Percentiles rank a stretch among this genome's conserved stretches.
Conservation (phyloP, 306 rosid genomes). For the Coriaria nepalensis region DNA sequence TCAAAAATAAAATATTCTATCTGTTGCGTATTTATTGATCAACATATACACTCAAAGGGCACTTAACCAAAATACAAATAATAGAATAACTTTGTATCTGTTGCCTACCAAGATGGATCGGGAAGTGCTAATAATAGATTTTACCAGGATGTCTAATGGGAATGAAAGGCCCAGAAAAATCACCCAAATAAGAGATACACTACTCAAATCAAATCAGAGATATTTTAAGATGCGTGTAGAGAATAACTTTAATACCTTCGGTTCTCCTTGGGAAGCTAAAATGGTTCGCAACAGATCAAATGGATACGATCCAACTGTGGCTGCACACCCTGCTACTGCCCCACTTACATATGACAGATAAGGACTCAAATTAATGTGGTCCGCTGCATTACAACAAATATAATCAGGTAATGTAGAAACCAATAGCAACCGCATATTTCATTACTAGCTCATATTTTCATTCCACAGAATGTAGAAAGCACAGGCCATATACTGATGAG, state of each 20-base stretch:
- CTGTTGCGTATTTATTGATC: no score
- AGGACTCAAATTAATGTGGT: constrained; percentile 65
- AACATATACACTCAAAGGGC: not conserved
- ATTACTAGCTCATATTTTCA: no score
- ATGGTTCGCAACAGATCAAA: constrained; percentile 90
- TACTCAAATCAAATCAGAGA: not conserved
- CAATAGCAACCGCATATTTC: not conserved
- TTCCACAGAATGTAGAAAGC: no score
- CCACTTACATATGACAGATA: constrained; percentile 85
- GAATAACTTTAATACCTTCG: constrained; percentile 41
- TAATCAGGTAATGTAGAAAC: constrained; percentile 2
- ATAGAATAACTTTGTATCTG: no score
- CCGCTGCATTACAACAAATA: constrained; percentile 42
- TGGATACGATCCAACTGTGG: constrained; percentile 89
- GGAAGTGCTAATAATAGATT: no score
- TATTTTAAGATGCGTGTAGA: no score
- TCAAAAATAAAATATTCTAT: no score
- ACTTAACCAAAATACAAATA: not conserved
- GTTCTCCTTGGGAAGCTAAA: constrained; percentile 97
- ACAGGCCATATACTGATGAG: no score
- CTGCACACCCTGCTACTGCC: constrained; percentile 86
- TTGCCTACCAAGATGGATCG: no score
- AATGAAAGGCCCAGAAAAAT: not conserved
- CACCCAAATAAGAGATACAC: not conserved
- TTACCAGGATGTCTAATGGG: no score